Evolutionary conservation across 305 asterid genomes (phyloP).

Genomic region (Fraxinus latifolia): DNA sequence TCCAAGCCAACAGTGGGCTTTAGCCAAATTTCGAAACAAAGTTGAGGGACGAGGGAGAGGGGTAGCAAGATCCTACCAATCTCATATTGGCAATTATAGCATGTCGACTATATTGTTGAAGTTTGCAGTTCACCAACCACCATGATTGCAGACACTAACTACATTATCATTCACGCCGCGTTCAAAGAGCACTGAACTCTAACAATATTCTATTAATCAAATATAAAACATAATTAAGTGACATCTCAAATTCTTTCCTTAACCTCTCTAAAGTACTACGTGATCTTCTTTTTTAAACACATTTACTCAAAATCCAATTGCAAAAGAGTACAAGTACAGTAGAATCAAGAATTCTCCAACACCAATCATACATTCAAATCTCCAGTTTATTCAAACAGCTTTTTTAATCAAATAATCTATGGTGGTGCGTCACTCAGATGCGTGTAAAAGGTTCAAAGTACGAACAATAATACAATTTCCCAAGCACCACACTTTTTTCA

Average conservation of each 20-base stretch:
- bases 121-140: background rate
- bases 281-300: background rate
- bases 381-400: background rate
- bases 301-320: background rate
- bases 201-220: background rate
- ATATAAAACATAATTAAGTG: background rate
- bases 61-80: background rate
- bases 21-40: background rate
- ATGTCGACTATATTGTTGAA: background rate
- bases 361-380: background rate
- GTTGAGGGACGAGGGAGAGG: background rate
- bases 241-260: background rate
- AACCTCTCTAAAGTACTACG: background rate
- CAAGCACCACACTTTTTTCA: background rate
- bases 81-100: background rate
- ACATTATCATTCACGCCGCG: background rate
- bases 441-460: background rate
- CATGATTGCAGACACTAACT: background rate
- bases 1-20: no score
- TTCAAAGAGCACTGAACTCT: background rate
- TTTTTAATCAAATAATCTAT: background rate
- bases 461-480: constrained; percentile 2
- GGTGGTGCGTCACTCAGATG: background rate
- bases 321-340: background rate
- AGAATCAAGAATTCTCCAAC: background rate